A percentile compares a stretch with the other conserved stretches of the same genome.
Evolutionary conservation across 345 rosid genomes (phyloP).

Genomic region (Euclidium syriacum): DNA sequence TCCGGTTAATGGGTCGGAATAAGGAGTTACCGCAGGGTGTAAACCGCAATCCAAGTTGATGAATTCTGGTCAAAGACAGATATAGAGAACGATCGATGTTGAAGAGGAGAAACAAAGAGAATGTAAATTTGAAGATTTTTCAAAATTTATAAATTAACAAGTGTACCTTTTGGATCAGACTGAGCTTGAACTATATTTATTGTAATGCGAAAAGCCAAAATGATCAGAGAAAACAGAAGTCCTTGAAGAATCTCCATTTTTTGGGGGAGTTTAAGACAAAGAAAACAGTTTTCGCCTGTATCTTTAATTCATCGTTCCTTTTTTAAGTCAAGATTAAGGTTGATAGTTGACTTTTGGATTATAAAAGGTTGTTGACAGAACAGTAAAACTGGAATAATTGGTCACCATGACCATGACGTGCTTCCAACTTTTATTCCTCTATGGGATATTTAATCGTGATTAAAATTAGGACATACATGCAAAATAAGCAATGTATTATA

Average conservation of each 20-base stretch:
- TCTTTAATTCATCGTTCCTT: background rate
- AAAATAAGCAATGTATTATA: background rate
- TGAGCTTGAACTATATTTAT: slow-evolving; percentile 12
- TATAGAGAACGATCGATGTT: background rate
- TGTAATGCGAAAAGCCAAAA: background rate
- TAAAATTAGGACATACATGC: background rate
- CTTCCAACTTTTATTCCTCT: slow-evolving; percentile 3
- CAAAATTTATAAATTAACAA: background rate
- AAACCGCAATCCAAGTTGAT: slow-evolving; percentile 46
- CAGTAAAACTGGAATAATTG: background rate
- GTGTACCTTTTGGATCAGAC: slow-evolving; percentile 27
- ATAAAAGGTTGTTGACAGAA: slow-evolving; percentile 4
- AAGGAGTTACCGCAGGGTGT: slow-evolving; percentile 5
- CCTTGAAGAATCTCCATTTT: slow-evolving; percentile 14
- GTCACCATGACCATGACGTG: slow-evolving; percentile 14
- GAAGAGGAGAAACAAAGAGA: background rate
- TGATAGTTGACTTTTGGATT: slow-evolving; percentile 13
- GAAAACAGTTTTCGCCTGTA: slow-evolving; percentile 6
- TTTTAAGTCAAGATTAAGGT: slow-evolving; percentile 21
- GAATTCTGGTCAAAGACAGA: slow-evolving; percentile 30
- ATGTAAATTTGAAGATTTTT: background rate
- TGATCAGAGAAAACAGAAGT: background rate
- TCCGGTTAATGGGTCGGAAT: slow-evolving; percentile 19
- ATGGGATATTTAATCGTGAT: background rate
- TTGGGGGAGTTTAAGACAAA: background rate